A percentile compares a stretch with the other conserved stretches of the same genome.
Conservation (phyloP, 2,329 filamentous ascomycete species). For the Microdochium bolleyi region DNA sequence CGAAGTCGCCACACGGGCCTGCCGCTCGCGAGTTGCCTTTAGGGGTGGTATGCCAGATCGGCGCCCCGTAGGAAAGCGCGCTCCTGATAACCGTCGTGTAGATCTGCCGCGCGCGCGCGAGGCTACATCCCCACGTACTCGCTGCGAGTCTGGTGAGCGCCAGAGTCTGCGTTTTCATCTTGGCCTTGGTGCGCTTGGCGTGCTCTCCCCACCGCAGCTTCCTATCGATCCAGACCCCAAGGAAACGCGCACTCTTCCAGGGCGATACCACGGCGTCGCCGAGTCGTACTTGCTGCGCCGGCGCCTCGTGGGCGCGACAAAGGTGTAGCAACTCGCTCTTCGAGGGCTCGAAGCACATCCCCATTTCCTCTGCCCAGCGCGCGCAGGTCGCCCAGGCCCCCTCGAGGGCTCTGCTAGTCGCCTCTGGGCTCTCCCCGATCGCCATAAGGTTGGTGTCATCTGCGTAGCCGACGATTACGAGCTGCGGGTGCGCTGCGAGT, state of each 20-base stretch:
- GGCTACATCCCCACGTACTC: background rate
- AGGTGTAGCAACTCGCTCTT: background rate
- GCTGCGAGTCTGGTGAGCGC: conserved; percentile 1
- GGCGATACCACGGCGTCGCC: background rate
- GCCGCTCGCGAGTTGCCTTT: background rate
- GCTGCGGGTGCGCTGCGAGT: background rate
- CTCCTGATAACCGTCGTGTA: background rate
- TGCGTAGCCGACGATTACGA: background rate
- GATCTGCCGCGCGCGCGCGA: background rate
- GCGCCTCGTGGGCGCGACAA: background rate
- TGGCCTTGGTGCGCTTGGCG: background rate
- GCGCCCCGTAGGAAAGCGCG: background rate
- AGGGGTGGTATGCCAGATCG: background rate
- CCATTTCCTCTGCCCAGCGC: background rate
- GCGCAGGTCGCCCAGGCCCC: background rate
- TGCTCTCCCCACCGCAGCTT: background rate
- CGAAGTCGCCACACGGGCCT: background rate
- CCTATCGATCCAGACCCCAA: background rate
- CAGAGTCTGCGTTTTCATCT: background rate
- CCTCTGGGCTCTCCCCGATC: background rate
- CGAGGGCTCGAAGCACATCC: background rate
- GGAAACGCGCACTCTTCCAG: background rate
- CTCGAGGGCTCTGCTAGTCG: background rate
- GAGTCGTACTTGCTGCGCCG: background rate
- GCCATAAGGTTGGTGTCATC: background rate